phyloP scores from a whole-genome alignment of 1,284 basidiomycete genomes.

The Cryptococcus hybrid region DNA sequence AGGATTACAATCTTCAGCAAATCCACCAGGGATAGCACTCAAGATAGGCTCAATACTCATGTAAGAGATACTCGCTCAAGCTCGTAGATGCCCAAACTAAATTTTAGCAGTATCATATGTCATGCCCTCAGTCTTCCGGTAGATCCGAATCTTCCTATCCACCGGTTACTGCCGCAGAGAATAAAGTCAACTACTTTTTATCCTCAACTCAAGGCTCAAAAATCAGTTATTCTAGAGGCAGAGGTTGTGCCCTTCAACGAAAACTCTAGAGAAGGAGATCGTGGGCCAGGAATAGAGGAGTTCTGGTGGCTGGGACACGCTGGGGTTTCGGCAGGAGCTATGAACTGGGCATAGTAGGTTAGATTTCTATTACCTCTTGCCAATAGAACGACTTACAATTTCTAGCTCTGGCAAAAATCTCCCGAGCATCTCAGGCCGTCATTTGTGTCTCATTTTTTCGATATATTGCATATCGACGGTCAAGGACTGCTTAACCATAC shows the following conservation, averaged over 20 bases:
- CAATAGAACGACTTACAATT: not conserved
- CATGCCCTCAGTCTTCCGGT: slow-evolving; percentile 59
- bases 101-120: slow-evolving; percentile 58
- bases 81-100: too few species aligned
- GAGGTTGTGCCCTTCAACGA: slow-evolving; percentile 83
- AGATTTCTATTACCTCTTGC: not conserved
- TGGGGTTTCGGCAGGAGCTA: slow-evolving; percentile 19
- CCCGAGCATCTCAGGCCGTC: slow-evolving; percentile 43
- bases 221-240: slow-evolving; percentile 71
- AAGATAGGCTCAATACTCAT: slow-evolving; percentile 67
- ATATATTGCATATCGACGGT: slow-evolving; percentile 66
- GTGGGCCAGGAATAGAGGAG: slow-evolving; percentile 51
- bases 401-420: too few species aligned
- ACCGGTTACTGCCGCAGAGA: slow-evolving; percentile 9
- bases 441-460: slow-evolving; percentile 77
- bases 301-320: slow-evolving; percentile 50
- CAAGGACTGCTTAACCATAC: slow-evolving; percentile 57
- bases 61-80: not conserved
- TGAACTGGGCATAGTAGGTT: too few species aligned
- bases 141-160: slow-evolving; percentile 15
- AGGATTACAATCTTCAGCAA: slow-evolving; percentile 78
- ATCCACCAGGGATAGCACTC: slow-evolving; percentile 73
- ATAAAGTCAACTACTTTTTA: not conserved
- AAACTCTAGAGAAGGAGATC: slow-evolving; percentile 33
- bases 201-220: not conserved